Base-by-base conservation (phyloP, 805 yeast genomes). In the Wickerhamomyces sydowiorum region DNA sequence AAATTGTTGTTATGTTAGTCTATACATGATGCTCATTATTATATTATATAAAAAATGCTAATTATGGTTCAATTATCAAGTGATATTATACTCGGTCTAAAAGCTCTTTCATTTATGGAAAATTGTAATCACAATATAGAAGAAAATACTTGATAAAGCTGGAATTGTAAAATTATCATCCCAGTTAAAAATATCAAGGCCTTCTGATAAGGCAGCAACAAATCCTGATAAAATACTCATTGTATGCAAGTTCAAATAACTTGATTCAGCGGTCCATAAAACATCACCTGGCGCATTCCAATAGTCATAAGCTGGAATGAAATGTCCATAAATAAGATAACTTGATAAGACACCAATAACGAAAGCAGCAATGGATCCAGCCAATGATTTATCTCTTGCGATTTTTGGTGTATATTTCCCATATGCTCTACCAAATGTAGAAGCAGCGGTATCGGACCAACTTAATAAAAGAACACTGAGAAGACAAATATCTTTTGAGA, bases 381-480 rank as follows among this genome's bases (percentile, higher is more conserved):
- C 96, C 36, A 93, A 67, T 3, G 96, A 85, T 62, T 93, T 93
- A 47, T 78, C 77, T 47, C 75, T 70, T 7, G 83, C 73, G 18
- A 91, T 62, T 56, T 82, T 80, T 32, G 95, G 95, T 7, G 96
- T 87, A 49, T 82, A 72, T 54, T 84, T 75, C 8, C 98, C 98
- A 60, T 67, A 91, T 42, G 75, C 76, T 50, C 99, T 74, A 31
- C 99, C 99, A 56, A 90, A 65, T 0, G 96, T 87, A 3, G 96
- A 87, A 2, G 99, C 99, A 2, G 97, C 91, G 9, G 98, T 88
- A 59, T 93, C 99, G 5, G 96, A 89, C 98, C 98, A 93, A 57
- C 96, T 86, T 48, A 93, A 73, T 39, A 91, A 68, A 49, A 89
- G 70, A 3, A 89, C 79, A 19, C 95, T 72, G 67, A 88, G 72